Evolutionary conservation across 2,329 filamentous ascomycete species (phyloP).

Genomic region (Zalaria sp.): DNA sequence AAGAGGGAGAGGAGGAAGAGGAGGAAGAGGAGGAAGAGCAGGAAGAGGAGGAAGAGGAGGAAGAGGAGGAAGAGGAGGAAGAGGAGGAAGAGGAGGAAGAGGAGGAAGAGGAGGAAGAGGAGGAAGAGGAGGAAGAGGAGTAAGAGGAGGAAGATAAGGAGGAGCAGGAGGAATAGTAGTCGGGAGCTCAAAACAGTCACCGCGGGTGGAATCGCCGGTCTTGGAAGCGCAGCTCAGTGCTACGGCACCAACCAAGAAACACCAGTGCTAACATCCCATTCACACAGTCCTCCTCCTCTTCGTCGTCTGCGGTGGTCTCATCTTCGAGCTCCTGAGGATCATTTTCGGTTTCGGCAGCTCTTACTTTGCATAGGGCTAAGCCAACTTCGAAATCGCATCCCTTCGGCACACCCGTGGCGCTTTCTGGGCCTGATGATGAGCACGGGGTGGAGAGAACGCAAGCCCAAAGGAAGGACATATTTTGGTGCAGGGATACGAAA

Average conservation of each 20-base stretch:
- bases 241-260: no score
- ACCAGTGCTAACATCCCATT: neutral
- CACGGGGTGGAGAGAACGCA: neutral
- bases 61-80: neutral
- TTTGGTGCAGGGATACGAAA: no score
- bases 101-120: neutral
- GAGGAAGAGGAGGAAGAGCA: neutral
- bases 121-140: neutral
- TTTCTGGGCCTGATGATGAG: neutral
- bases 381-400: no score
- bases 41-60: neutral
- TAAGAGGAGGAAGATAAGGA: neutral
- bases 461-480: no score
- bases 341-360: slow-evolving; percentile 20
- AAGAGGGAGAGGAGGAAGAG: neutral
- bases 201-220: no score
- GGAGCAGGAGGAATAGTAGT: no score
- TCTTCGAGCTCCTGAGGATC: slow-evolving; percentile 42
- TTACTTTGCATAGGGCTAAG: no score
- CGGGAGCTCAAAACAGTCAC: no score
- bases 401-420: neutral
- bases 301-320: slow-evolving; percentile 45
- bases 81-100: neutral
- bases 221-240: no score
- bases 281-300: slow-evolving; percentile 44